Conservation (phyloP, 805 yeast species). For the Yarrowia sp. region DNA sequence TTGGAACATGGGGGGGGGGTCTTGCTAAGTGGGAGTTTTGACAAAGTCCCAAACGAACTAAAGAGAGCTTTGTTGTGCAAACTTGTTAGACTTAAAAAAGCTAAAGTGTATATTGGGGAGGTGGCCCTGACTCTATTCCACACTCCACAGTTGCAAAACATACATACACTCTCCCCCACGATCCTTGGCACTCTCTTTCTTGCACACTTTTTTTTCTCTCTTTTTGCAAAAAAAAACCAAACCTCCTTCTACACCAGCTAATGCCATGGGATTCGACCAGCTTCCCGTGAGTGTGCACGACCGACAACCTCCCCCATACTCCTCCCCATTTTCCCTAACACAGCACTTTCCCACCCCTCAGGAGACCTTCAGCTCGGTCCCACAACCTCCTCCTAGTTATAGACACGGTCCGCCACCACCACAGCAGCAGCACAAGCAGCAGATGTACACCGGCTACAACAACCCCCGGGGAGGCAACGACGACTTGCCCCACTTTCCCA, state of each 20-base stretch:
- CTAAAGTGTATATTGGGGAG: neutral
- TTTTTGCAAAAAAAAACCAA: neutral
- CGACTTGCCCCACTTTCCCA: slow-evolving; percentile 36
- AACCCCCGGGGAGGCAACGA: slow-evolving; percentile 22
- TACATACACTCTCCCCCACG: slow-evolving; percentile 24
- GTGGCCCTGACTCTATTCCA: slow-evolving; percentile 13
- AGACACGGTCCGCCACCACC: slow-evolving; percentile 22
- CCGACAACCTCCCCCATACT: slow-evolving; percentile 9
- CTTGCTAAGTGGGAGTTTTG: neutral
- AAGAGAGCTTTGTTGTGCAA: neutral
- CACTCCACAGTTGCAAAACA: slow-evolving; percentile 13
- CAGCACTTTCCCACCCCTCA: slow-evolving; percentile 39
- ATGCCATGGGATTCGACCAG: slow-evolving; percentile 38
- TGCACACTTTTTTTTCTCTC: neutral
- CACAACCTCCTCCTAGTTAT: slow-evolving; percentile 26
- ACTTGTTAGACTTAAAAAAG: neutral
- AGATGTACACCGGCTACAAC: slow-evolving; percentile 29
- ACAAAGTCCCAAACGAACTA: neutral
- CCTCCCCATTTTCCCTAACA: slow-evolving; percentile 28
- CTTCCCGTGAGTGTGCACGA: slow-evolving; percentile 38
- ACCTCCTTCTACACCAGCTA: neutral
- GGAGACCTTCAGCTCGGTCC: slow-evolving; percentile 33
- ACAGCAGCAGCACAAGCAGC: slow-evolving; percentile 19
- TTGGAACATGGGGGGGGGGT: slow-evolving; percentile 10
- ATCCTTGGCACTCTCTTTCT: slow-evolving; percentile 18